phyloP scores from a whole-genome alignment of 2,329 filamentous ascomycete species.

The Fusarium nodosum region DNA sequence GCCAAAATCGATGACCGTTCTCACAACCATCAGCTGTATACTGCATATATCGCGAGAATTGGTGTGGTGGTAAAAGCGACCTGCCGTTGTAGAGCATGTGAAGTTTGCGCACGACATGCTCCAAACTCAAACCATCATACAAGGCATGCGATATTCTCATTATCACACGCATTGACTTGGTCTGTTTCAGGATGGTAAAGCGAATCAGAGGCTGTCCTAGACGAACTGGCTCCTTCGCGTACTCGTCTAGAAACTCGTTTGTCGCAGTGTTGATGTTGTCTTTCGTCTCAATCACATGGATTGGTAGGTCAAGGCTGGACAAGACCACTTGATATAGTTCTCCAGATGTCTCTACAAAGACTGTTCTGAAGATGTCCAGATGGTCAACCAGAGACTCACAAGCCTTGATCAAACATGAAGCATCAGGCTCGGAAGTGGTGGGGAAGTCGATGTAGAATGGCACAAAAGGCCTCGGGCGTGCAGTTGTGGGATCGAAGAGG shows the following conservation, averaged over 20 bases:
- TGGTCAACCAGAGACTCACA: neutral
- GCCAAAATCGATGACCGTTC: constrained; percentile 18
- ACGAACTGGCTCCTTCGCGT: neutral
- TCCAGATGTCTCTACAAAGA: constrained; percentile 1
- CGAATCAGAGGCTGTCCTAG: constrained; percentile 10
- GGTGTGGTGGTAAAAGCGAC: constrained; percentile 17
- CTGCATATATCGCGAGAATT: constrained; percentile 39
- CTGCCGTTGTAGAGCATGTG: constrained; percentile 31
- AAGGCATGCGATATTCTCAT: constrained; percentile 42
- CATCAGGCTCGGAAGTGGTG: neutral
- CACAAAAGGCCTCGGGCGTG: neutral
- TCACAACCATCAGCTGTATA: constrained; percentile 6
- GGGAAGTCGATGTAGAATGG: constrained; percentile 24
- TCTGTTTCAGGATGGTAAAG: constrained; percentile 18
- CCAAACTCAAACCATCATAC: constrained; percentile 45
- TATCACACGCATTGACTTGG: constrained; percentile 23
- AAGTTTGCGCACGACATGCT: constrained; percentile 35
- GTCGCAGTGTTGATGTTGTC: constrained; percentile 12
- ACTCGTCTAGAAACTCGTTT: constrained; percentile 1
- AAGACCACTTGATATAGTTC: constrained; percentile 21
- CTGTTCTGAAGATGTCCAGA: constrained; percentile 28
- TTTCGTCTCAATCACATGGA: constrained; percentile 6
- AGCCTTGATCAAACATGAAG: neutral
- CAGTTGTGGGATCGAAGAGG: constrained; percentile 15
- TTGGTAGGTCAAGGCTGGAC: neutral